Percentiles rank a stretch among this genome's conserved stretches.
These are phyloP conservation scores for Picocystis sp. DNA, from an alignment of 163 green algal species.

Conservation along the genomic window DNA sequence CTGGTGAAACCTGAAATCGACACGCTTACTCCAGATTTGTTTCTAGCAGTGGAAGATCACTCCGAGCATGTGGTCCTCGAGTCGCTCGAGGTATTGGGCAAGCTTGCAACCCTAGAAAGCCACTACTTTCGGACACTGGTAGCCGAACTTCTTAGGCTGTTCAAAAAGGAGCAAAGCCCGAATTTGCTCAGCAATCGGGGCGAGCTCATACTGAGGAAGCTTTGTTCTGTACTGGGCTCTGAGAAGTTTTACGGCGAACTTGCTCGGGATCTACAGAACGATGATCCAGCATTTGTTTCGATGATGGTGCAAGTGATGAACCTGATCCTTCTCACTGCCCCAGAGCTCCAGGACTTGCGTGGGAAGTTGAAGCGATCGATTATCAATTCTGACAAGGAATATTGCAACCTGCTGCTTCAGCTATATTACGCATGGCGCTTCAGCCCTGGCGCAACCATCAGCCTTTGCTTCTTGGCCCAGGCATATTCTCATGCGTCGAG, in stretches of 20 bases:
- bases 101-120: neutral
- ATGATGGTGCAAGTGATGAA: conserved; percentile 76
- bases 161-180: conserved; percentile 1
- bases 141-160: neutral
- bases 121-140: conserved; percentile 2
- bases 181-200: conserved; percentile 44
- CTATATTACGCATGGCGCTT: conserved; percentile 69
- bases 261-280: conserved; percentile 26
- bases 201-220: conserved; percentile 43
- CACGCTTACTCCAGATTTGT: neutral
- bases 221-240: conserved; percentile 41
- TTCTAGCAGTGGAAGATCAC: conserved; percentile 1
- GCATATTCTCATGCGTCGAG: conserved; percentile 29
- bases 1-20: neutral
- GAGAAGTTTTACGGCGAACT: conserved; percentile 49
- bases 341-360: conserved; percentile 34
- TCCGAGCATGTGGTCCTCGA: conserved; percentile 4
- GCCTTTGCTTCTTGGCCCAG: conserved; percentile 63
- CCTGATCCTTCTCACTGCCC: conserved; percentile 80
- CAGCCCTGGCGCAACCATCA: conserved; percentile 33
- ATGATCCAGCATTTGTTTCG: conserved; percentile 60
- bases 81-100: conserved; percentile 5
- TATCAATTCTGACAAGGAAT: conserved; percentile 11
- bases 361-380: conserved; percentile 1
- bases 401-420: conserved; percentile 34